A percentile compares a stretch with the other conserved stretches of the same genome.
phyloP scores from a whole-genome alignment of 2,329 filamentous ascomycete species.

The Cryoendolithus antarcticus region DNA sequence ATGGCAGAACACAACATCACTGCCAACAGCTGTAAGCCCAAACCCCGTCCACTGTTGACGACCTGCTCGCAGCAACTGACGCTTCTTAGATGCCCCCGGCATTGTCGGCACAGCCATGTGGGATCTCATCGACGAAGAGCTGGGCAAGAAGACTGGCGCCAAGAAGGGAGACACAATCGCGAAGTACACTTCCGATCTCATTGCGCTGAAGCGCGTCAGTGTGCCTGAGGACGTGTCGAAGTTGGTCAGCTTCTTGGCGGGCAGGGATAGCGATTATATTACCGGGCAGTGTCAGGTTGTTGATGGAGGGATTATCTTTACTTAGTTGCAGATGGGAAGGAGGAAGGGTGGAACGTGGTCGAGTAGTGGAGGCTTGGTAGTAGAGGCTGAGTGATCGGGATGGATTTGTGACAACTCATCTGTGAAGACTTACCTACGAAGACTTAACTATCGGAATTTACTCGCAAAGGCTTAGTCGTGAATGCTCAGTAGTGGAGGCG shows the following conservation, averaged over 20 bases:
- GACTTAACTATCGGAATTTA: no score
- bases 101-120: slow-evolving; percentile 57
- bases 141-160: slow-evolving; percentile 40
- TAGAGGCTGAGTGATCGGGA: no score
- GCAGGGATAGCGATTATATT: slow-evolving; percentile 49
- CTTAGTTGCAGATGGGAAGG: slow-evolving; percentile 7
- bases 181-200: slow-evolving; percentile 42
- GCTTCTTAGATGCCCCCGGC: no score
- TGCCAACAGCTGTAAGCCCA: slow-evolving; percentile 34
- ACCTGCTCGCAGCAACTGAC: no score
- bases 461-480: no score
- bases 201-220: slow-evolving; percentile 45
- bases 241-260: slow-evolving; percentile 49
- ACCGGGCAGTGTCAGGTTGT: slow-evolving; percentile 55
- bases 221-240: slow-evolving; percentile 52
- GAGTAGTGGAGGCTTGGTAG: no score
- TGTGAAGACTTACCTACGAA: no score
- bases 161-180: slow-evolving; percentile 36
- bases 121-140: slow-evolving; percentile 52
- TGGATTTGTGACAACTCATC: no score
- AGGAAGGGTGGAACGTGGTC: no score
- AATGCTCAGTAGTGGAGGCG: no score
- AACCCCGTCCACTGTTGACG: no score
- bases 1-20: slow-evolving; percentile 53
- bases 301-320: slow-evolving; percentile 23